Percentiles rank a stretch among this genome's conserved stretches.
phyloP scores from a whole-genome alignment of 805 yeast genomes.

The Wickerhamiella kurtzmanii region DNA sequence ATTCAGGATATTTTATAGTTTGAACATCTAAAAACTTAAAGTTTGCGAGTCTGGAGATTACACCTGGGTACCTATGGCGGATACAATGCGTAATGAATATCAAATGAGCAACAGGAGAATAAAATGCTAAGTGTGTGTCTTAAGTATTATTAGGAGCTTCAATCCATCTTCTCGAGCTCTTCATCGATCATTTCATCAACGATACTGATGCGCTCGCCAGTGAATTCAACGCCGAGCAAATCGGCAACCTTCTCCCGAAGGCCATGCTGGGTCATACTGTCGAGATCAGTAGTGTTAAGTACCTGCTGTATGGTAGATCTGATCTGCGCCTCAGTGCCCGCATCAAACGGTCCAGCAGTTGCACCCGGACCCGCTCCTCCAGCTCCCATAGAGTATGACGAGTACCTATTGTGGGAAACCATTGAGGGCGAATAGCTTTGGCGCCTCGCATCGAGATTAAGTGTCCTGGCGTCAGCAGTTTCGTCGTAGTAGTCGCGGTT shows the following conservation, averaged over 20 bases:
- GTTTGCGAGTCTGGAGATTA: too few relatives aligned
- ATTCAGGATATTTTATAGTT: too few relatives aligned
- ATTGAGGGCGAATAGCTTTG: not conserved
- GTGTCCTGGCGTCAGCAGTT: not conserved
- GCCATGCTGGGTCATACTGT: slow-evolving; percentile 26
- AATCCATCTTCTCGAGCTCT: slow-evolving; percentile 26
- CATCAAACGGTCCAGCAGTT: slow-evolving; percentile 15
- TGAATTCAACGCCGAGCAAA: slow-evolving; percentile 24
- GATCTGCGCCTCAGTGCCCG: slow-evolving; percentile 20
- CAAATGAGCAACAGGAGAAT: too few relatives aligned
- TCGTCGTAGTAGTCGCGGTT: not conserved
- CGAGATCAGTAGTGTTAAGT: slow-evolving; percentile 24
- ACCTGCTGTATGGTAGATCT: slow-evolving; percentile 24
- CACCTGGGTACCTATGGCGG: too few relatives aligned
- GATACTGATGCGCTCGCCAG: slow-evolving; percentile 20
- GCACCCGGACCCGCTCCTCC: not conserved
- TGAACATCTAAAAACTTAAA: too few relatives aligned
- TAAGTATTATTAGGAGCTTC: not conserved
- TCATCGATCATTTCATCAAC: slow-evolving; percentile 27
- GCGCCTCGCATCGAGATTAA: not conserved
- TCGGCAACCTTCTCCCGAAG: slow-evolving; percentile 27
- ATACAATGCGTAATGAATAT: too few relatives aligned
- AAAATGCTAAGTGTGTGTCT: not conserved
- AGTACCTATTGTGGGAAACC: not conserved
- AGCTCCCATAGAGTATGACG: not conserved